Percentiles rank a stretch among this genome's conserved stretches.
phyloP scores from a whole-genome alignment of 2,329 filamentous ascomycete genomes.

The Nigrograna mackinnonii region DNA sequence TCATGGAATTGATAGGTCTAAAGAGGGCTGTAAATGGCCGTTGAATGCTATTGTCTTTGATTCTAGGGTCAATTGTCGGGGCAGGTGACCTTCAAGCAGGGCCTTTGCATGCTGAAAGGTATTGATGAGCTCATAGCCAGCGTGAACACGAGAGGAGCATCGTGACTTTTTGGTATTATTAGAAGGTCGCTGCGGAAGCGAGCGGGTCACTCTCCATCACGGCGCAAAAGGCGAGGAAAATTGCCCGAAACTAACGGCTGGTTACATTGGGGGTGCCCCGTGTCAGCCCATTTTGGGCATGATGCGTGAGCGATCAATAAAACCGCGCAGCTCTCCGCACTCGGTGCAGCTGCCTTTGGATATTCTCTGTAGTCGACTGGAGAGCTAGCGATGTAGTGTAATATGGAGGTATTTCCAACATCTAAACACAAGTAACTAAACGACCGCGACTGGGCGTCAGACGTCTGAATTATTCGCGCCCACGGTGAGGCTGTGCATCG shows the following conservation, averaged over 20 bases:
- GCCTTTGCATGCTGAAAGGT: slow-evolving; percentile 13
- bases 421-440: too few species aligned
- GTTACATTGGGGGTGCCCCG: slow-evolving; percentile 26
- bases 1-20: not conserved
- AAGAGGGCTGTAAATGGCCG: slow-evolving; percentile 22
- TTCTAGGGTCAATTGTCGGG: slow-evolving; percentile 19
- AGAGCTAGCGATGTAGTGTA: too few species aligned
- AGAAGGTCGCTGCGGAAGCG: slow-evolving; percentile 24
- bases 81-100: slow-evolving; percentile 31
- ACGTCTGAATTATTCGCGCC: too few species aligned
- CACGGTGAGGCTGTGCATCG: too few species aligned
- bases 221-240: slow-evolving; percentile 24
- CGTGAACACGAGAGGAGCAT: slow-evolving; percentile 25
- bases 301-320: slow-evolving; percentile 34
- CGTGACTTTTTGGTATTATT: slow-evolving; percentile 36
- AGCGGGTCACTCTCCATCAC: slow-evolving; percentile 14
- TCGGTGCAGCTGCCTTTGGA: too few species aligned
- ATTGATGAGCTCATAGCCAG: slow-evolving; percentile 35
- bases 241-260: slow-evolving; percentile 27
- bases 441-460: too few species aligned
- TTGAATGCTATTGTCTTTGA: slow-evolving; percentile 18
- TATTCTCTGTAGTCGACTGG: too few species aligned
- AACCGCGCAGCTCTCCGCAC: too few species aligned
- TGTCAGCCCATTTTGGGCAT: slow-evolving; percentile 22
- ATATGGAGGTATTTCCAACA: too few species aligned